Percentiles rank a stretch among this genome's conserved stretches.
These are phyloP conservation scores for Aspergillus ochraceus DNA, from an alignment of 2,329 filamentous ascomycete genomes.

Conservation along the genomic window DNA sequence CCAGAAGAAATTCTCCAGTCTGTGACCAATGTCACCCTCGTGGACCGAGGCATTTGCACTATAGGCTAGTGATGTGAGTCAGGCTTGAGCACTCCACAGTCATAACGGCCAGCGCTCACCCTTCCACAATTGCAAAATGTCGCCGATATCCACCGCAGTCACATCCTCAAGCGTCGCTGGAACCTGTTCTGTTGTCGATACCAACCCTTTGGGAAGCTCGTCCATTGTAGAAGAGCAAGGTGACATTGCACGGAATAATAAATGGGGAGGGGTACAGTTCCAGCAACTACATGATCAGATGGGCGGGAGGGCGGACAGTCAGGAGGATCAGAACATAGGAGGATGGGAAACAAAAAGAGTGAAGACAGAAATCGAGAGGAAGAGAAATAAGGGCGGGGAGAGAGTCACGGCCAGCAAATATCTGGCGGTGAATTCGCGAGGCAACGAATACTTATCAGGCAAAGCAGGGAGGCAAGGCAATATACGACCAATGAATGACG, in stretches of 20 bases:
- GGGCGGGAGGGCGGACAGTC: not conserved
- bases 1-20: conserved; percentile 56
- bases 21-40: conserved; percentile 40
- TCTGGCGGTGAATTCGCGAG: conserved; percentile 6
- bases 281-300: conserved; percentile 6
- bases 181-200: conserved; percentile 40
- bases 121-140: conserved; percentile 50
- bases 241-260: not conserved
- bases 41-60: conserved; percentile 46
- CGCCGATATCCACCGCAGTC: conserved; percentile 41
- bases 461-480: not conserved
- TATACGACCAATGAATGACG: conserved; percentile 1
- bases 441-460: not conserved
- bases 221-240: conserved; percentile 31
- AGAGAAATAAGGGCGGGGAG: not conserved
- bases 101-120: conserved; percentile 32
- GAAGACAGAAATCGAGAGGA: not conserved
- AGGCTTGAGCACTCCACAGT: not conserved
- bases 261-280: not conserved
- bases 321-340: not conserved
- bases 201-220: conserved; percentile 42
- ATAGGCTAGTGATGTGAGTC: conserved; percentile 40
- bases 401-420: not conserved
- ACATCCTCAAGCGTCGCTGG: conserved; percentile 40
- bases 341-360: not conserved